Evolutionary conservation across 306 rosid genomes (phyloP).

Genomic region (Ceratonia siliqua): DNA sequence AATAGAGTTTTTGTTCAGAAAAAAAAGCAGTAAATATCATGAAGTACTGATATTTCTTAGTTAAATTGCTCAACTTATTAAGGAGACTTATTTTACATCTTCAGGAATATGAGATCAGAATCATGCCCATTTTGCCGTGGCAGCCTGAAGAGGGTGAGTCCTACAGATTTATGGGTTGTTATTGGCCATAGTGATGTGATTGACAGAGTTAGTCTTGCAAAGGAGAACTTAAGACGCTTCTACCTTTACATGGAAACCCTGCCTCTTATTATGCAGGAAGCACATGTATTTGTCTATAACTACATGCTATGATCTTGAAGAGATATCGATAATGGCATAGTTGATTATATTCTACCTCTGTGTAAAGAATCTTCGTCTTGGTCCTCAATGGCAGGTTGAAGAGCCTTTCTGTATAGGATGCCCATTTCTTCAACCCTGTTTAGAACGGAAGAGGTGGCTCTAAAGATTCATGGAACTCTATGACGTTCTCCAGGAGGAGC

Average conservation of each 20-base stretch:
- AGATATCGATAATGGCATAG: too few species aligned
- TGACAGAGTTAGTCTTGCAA: conserved; percentile 54
- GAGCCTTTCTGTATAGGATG: too few species aligned
- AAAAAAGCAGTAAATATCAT: too few species aligned
- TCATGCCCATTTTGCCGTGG: conserved; percentile 85
- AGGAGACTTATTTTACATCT: neutral
- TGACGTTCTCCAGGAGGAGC: too few species aligned
- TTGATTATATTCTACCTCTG: too few species aligned
- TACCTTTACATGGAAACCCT: conserved; percentile 56
- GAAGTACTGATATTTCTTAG: too few species aligned
- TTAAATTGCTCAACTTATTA: neutral
- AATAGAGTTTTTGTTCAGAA: too few species aligned
- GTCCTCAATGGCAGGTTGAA: too few species aligned
- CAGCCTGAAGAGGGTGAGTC: conserved; percentile 51
- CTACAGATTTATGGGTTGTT: conserved; percentile 68
- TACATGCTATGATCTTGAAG: conserved; percentile 53
- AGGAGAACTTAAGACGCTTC: conserved; percentile 61
- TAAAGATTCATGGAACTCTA: too few species aligned
- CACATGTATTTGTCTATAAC: conserved; percentile 47
- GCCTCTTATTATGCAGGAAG: conserved; percentile 47
- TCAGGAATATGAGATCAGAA: conserved; percentile 67
- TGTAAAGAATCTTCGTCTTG: too few species aligned
- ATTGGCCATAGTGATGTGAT: conserved; percentile 53
- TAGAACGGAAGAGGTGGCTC: neutral
- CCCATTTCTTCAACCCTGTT: neutral